Percentiles rank a stretch among this genome's conserved stretches.
These are phyloP conservation scores for Thelonectria blattea DNA, from an alignment of 2,329 filamentous ascomycete genomes.

Conservation along the genomic window DNA sequence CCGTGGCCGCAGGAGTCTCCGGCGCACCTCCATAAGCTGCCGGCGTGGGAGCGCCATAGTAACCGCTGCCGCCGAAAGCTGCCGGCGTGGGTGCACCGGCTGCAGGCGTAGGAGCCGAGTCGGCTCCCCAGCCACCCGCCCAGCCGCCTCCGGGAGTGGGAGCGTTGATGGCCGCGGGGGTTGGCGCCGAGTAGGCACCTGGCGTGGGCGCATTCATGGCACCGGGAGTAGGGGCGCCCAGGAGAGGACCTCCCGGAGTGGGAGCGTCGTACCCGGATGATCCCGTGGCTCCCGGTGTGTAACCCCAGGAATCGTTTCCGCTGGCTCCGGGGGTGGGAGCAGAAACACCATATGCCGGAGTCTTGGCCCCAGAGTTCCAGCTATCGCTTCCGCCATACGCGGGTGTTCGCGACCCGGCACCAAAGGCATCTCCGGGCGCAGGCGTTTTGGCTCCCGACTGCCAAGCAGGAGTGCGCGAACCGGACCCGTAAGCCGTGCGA, in stretches of 20 bases:
- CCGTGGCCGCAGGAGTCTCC: slow-evolving; percentile 67
- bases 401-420: slow-evolving; percentile 71
- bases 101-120: slow-evolving; percentile 71
- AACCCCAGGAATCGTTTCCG: slow-evolving; percentile 65
- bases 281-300: slow-evolving; percentile 56
- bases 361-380: slow-evolving; percentile 75
- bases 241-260: slow-evolving; percentile 65
- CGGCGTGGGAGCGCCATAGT: slow-evolving; percentile 69
- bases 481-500: slow-evolving; percentile 78
- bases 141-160: slow-evolving; percentile 73
- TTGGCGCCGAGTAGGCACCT: slow-evolving; percentile 69
- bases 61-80: slow-evolving; percentile 57
- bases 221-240: slow-evolving; percentile 66
- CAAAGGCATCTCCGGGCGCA: slow-evolving; percentile 65
- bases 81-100: slow-evolving; percentile 73
- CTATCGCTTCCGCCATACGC: slow-evolving; percentile 65
- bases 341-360: slow-evolving; percentile 72
- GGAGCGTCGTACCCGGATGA: slow-evolving; percentile 70
- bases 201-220: slow-evolving; percentile 74
- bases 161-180: slow-evolving; percentile 63
- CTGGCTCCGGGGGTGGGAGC: slow-evolving; percentile 65
- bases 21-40: slow-evolving; percentile 62
- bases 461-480: slow-evolving; percentile 77
- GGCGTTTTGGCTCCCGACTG: slow-evolving; percentile 78
- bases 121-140: slow-evolving; percentile 64